Evolutionary conservation across 2,329 filamentous ascomycete species (phyloP).

Genomic region (Neofusicoccum sp.): DNA sequence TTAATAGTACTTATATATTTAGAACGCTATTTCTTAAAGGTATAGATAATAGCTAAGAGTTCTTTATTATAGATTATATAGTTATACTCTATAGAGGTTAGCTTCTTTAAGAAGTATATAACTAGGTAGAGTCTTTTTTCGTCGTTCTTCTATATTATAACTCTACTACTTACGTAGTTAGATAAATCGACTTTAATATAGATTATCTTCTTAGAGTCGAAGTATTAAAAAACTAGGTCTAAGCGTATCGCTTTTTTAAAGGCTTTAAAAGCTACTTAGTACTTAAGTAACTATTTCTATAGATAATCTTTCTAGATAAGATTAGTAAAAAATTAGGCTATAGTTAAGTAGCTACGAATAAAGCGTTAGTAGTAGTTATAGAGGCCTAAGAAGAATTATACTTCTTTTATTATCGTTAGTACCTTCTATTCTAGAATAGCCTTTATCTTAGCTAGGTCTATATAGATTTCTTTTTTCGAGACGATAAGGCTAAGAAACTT

Average conservation of each 20-base stretch:
- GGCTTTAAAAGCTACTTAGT: background rate
- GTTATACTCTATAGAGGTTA: slow-evolving; percentile 22
- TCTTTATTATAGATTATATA: slow-evolving; percentile 34
- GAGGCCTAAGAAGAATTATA: slow-evolving; percentile 26
- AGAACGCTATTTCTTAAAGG: background rate
- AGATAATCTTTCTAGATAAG: background rate
- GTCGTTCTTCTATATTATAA: background rate
- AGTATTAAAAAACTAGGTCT: background rate
- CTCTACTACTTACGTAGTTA: background rate
- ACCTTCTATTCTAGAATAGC: background rate
- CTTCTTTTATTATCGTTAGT: slow-evolving; percentile 2
- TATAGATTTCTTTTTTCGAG: background rate
- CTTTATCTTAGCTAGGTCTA: slow-evolving; percentile 1
- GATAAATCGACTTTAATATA: slow-evolving; percentile 6
- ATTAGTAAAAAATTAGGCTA: slow-evolving; percentile 17
- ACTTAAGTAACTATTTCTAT: background rate
- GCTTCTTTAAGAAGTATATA: slow-evolving; percentile 27
- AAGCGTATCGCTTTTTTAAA: background rate
- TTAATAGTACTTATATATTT: slow-evolving; percentile 19
- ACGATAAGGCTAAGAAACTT: slow-evolving; percentile 10
- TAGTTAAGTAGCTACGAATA: slow-evolving; percentile 24
- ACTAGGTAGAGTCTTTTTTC: background rate
- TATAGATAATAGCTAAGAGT: slow-evolving; percentile 28
- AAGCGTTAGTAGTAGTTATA: slow-evolving; percentile 28
- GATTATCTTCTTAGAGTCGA: background rate